Evolutionary conservation across 2,329 filamentous ascomycete species (phyloP).

Genomic region (Ascochyta koolunga): DNA sequence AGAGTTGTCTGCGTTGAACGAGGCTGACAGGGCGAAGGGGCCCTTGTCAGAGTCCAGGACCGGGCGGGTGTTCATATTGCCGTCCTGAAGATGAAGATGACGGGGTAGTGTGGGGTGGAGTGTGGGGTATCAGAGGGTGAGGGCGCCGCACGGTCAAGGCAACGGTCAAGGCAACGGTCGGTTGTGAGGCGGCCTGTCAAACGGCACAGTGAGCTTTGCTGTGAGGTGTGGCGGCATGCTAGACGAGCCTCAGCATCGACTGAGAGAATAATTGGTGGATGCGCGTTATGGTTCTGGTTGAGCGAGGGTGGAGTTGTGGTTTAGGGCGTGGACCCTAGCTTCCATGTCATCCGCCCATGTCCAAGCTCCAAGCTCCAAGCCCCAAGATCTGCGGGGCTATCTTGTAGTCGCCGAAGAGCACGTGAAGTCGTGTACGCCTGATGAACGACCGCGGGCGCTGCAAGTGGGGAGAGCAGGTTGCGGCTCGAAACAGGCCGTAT

Average conservation of each 20-base stretch:
- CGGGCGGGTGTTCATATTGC: slow-evolving; percentile 83
- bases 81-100: not conserved
- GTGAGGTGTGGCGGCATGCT: slow-evolving; percentile 28
- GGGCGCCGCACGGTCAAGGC: slow-evolving; percentile 20
- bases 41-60: slow-evolving; percentile 79
- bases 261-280: slow-evolving; percentile 16
- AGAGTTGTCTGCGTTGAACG: slow-evolving; percentile 84
- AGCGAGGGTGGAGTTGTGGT: not conserved
- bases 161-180: slow-evolving; percentile 11
- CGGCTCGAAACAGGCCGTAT: too few species aligned
- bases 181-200: slow-evolving; percentile 19
- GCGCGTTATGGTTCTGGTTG: slow-evolving; percentile 6
- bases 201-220: slow-evolving; percentile 19
- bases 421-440: slow-evolving; percentile 2
- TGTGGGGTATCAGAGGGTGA: slow-evolving; percentile 20
- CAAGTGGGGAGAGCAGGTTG: too few species aligned
- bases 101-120: not conserved
- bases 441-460: not conserved
- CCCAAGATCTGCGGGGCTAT: slow-evolving; percentile 15
- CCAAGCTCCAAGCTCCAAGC: slow-evolving; percentile 10
- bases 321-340: slow-evolving; percentile 7
- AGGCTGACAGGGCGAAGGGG: slow-evolving; percentile 78
- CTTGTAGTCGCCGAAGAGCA: not conserved
- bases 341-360: slow-evolving; percentile 18
- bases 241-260: slow-evolving; percentile 25